Evolutionary conservation across 495 filamentous ascomycete species (phyloP).

Genomic region (Penicillium atrosanguineum): DNA sequence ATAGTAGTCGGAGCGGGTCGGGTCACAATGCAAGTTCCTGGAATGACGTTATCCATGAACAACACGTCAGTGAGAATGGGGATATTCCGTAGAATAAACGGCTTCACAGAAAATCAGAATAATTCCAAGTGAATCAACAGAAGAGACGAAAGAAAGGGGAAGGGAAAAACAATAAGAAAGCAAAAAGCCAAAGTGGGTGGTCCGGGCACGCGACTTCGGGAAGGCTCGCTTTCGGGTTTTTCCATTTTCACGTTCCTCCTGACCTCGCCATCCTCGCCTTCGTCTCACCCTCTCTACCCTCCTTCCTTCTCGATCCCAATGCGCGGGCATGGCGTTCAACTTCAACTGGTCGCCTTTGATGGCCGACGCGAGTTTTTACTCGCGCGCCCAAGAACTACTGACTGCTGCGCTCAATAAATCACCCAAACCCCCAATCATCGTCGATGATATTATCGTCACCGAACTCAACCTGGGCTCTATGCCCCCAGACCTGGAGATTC

Average conservation of each 20-base stretch:
- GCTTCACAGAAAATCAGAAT: not conserved
- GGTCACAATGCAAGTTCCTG: conserved; percentile 9
- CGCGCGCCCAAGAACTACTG: conserved; percentile 87
- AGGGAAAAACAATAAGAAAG: not conserved
- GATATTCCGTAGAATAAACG: not conserved
- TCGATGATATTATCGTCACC: conserved; percentile 98
- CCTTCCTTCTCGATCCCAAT: conserved; percentile 25
- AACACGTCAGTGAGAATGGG: not conserved
- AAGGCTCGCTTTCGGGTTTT: conserved; percentile 7
- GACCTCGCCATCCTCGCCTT: conserved; percentile 9
- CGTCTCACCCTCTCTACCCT: conserved; percentile 8
- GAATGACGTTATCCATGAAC: conserved; percentile 14
- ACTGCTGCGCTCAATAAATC: conserved; percentile 96
- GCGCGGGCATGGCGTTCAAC: conserved; percentile 87
- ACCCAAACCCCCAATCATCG: conserved; percentile 96
- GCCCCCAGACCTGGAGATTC: conserved; percentile 89
- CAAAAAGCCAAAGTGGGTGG: not conserved
- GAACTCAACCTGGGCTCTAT: conserved; percentile 93
- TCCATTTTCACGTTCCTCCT: conserved; percentile 6
- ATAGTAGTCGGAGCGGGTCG: conserved; percentile 24
- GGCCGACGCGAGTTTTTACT: conserved; percentile 86
- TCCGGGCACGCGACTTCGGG: conserved; percentile 8
- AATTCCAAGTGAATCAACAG: not conserved
- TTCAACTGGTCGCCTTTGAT: conserved; percentile 99
- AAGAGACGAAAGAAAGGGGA: not conserved